Base-by-base conservation (phyloP, 306 rosid genomes). In the Casuarina cunninghamiana region DNA sequence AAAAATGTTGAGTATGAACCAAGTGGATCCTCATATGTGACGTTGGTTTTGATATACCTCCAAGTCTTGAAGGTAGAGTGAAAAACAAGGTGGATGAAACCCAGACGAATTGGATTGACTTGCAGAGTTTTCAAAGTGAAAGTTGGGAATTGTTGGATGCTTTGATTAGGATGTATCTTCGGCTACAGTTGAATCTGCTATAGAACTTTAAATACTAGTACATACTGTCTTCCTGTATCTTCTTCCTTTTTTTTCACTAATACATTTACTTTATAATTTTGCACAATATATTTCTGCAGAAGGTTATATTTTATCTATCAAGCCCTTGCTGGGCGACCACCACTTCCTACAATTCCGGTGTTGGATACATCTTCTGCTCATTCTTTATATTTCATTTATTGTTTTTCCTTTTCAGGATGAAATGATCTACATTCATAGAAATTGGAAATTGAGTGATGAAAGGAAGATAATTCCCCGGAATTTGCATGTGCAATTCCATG, bases 401-500 rank as follows among this genome's bases (percentile, higher is more conserved):
- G 53, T 57, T 19, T 70, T 72, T 54, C 48, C 73, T 63, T 85
- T 74, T 62, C 90, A 95, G 97, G 97, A 95, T 86, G 97, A 95
- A 83, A 80, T 77, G 75, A 91, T 95, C 78, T 84, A 87, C 85
- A 84, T 95, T 80, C 92, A 86, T 81, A 85, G 88, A 74, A 80
- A 63, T 68, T 91, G 95, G 97, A 79, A 48, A 57, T 72, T 72
- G 78, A 87, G 85, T 72, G 72, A 72, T 76, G 86, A 77, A 60
- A 68, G 75, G 85, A 89, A 86, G 88, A 78, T 88, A 68, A 87
- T 84, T 78, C 96, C 97, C 76, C 89, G 60, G 85, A 93, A 84
- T 84, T 81, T 92, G 89, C 94, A 86, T 77, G 84, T 88, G 83
- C 99, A 95, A 84, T 95, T 95, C 85, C 99, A 93, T 86, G 99